Percentiles rank a stretch among this genome's conserved stretches.
Conservation (phyloP, 176 grass and related monocot species). For the Miscanthus lutarioriparius region DNA sequence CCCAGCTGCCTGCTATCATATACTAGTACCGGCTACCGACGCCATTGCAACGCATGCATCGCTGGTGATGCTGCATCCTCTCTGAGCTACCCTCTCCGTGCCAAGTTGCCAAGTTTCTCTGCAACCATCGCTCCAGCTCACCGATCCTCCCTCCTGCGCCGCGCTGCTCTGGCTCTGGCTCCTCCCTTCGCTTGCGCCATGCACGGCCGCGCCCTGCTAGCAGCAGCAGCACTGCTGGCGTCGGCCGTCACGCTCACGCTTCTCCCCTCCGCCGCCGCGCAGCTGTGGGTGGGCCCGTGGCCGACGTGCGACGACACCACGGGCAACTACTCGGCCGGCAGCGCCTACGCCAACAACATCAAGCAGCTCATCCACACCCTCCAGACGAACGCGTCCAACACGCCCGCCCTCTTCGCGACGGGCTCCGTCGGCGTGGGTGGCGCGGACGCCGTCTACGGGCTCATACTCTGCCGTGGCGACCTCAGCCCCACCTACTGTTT, state of each 20-base stretch:
- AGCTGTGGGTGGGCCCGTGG: constrained; percentile 15
- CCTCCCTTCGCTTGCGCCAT: neutral
- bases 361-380: constrained; percentile 18
- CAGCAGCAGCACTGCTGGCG: neutral
- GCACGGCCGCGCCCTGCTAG: neutral
- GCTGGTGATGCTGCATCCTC: neutral
- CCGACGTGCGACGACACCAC: neutral
- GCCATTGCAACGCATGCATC: neutral
- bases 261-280: neutral
- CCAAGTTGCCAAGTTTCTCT: neutral
- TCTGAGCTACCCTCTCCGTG: neutral
- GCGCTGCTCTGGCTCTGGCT: too few species aligned
- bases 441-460: constrained; percentile 36
- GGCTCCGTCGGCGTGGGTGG: neutral
- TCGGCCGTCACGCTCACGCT: neutral
- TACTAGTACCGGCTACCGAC: too few species aligned
- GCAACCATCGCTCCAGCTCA: neutral
- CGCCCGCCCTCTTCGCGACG: constrained; percentile 14
- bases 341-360: constrained; percentile 38
- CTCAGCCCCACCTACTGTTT: constrained; percentile 15
- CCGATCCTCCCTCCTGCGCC: neutral
- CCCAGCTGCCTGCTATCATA: too few species aligned
- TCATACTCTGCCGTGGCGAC: constrained; percentile 64
- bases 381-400: neutral
- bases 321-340: constrained; percentile 49